Percentiles rank a stretch among this genome's conserved stretches.
Evolutionary conservation across 352 stramenopile genomes (phyloP).

Genomic region (Pythium aristosporum): DNA sequence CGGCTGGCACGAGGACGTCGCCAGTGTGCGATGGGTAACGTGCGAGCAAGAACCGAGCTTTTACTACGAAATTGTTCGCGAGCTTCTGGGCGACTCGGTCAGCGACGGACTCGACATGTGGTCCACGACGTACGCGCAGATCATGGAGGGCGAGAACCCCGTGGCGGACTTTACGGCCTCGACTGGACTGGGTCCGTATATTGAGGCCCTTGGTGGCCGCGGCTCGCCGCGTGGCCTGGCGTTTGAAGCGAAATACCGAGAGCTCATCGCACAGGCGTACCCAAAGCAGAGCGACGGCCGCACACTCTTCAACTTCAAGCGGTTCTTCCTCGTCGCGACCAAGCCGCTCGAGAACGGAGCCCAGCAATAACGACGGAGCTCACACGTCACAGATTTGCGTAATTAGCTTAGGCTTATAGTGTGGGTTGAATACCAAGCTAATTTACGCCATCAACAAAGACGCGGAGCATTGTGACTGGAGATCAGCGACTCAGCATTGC

Average conservation of each 20-base stretch:
- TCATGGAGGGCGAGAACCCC: slow-evolving; percentile 51
- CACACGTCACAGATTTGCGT: slow-evolving; percentile 46
- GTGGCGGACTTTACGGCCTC: slow-evolving; percentile 71
- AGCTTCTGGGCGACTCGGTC: slow-evolving; percentile 8
- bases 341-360: slow-evolving; percentile 29
- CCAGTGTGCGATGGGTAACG: slow-evolving; percentile 63
- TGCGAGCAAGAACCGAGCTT: slow-evolving; percentile 58
- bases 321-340: slow-evolving; percentile 63
- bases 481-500: background rate
- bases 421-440: too few species aligned
- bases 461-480: slow-evolving; percentile 8
- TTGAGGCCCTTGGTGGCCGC: slow-evolving; percentile 47
- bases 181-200: slow-evolving; percentile 55
- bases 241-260: slow-evolving; percentile 57
- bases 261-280: slow-evolving; percentile 56
- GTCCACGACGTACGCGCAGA: slow-evolving; percentile 56
- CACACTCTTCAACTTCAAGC: slow-evolving; percentile 68
- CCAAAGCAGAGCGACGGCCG: slow-evolving; percentile 51
- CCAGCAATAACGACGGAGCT: too few species aligned
- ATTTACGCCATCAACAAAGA: background rate
- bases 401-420: background rate
- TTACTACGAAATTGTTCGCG: slow-evolving; percentile 72
- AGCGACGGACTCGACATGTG: slow-evolving; percentile 56
- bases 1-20: slow-evolving; percentile 36
- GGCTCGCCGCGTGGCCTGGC: slow-evolving; percentile 25